These are phyloP conservation scores for Blastobotrys indianensis DNA, from an alignment of 1,139 yeast genomes.

Conservation along the genomic window DNA sequence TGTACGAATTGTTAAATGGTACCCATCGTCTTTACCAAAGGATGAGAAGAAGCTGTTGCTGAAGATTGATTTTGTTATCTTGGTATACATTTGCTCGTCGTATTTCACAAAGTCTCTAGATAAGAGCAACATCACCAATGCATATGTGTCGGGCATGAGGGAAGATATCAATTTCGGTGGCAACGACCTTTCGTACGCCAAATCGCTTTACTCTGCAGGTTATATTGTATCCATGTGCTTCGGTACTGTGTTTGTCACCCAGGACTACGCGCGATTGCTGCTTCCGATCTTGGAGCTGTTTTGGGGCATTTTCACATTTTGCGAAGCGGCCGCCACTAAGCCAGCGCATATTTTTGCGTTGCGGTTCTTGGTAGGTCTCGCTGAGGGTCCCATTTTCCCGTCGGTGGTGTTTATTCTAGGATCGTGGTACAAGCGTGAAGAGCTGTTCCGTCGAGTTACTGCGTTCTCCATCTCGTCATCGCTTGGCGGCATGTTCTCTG, in stretches of 20 bases:
- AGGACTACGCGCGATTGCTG: slow-evolving; percentile 33
- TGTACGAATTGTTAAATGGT: slow-evolving; percentile 29
- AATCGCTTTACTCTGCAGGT: slow-evolving; percentile 55
- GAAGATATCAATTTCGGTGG: neutral
- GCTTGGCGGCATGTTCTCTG: slow-evolving; percentile 38
- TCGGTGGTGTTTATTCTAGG: slow-evolving; percentile 51
- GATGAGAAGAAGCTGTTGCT: slow-evolving; percentile 29
- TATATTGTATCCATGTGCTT: slow-evolving; percentile 42
- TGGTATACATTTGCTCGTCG: slow-evolving; percentile 30
- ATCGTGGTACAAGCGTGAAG: slow-evolving; percentile 44
- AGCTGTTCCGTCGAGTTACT: slow-evolving; percentile 46
- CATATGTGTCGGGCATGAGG: slow-evolving; percentile 33
- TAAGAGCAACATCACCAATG: slow-evolving; percentile 35
- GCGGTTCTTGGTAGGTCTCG: slow-evolving; percentile 52
- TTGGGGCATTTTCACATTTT: slow-evolving; percentile 54
- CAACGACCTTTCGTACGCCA: slow-evolving; percentile 46
- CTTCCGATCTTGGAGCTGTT: slow-evolving; percentile 41
- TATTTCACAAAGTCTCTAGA: slow-evolving; percentile 34
- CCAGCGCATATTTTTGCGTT: slow-evolving; percentile 48
- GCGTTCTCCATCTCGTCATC: slow-evolving; percentile 39
- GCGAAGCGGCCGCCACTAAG: slow-evolving; percentile 41
- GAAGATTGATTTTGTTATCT: slow-evolving; percentile 30
- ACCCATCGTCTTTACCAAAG: slow-evolving; percentile 26
- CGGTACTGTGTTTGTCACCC: slow-evolving; percentile 34
- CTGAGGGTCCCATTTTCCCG: slow-evolving; percentile 58